Conservation (phyloP, 768 basidiomycete species). For the Grammothele lineata region DNA sequence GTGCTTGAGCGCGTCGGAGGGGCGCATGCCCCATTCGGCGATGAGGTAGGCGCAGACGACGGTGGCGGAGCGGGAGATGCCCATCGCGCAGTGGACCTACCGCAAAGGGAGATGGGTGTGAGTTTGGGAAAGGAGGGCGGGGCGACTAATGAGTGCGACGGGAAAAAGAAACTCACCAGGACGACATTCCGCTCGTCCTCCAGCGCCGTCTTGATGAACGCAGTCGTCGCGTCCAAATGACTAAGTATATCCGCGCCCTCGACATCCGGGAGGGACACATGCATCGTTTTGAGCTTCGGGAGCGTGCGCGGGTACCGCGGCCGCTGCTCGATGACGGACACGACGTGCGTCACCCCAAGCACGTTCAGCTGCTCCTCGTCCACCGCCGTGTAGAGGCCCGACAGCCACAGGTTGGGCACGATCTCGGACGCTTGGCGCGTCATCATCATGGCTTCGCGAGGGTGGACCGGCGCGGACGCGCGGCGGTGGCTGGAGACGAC, state of each 20-base stretch:
- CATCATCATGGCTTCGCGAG: background rate
- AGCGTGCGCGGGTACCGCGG: conserved; percentile 37
- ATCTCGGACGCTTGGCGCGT: conserved; percentile 26
- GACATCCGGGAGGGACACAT: conserved; percentile 46
- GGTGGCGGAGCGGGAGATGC: conserved; percentile 72
- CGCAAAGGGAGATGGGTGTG: background rate
- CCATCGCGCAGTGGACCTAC: conserved; percentile 76
- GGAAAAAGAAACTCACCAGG: conserved; percentile 37
- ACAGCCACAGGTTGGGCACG: conserved; percentile 54
- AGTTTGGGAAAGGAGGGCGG: background rate
- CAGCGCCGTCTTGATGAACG: conserved; percentile 48
- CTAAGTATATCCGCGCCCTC: conserved; percentile 36
- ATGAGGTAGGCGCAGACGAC: conserved; percentile 66
- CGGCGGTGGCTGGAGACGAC: too few relatives aligned
- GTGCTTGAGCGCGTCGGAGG: conserved; percentile 49
- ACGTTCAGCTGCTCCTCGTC: conserved; percentile 41
- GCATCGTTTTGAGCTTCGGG: conserved; percentile 42
- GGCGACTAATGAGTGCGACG: background rate
- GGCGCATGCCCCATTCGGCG: conserved; percentile 45
- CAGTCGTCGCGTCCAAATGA: conserved; percentile 46
- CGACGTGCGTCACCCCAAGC: conserved; percentile 70
- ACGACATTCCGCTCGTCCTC: conserved; percentile 41
- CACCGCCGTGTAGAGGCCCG: conserved; percentile 55
- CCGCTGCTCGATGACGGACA: conserved; percentile 56
- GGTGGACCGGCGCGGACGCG: too few relatives aligned